Evolutionary conservation across 1,139 yeast species (phyloP).

Genomic region (Kazachstania sp.): DNA sequence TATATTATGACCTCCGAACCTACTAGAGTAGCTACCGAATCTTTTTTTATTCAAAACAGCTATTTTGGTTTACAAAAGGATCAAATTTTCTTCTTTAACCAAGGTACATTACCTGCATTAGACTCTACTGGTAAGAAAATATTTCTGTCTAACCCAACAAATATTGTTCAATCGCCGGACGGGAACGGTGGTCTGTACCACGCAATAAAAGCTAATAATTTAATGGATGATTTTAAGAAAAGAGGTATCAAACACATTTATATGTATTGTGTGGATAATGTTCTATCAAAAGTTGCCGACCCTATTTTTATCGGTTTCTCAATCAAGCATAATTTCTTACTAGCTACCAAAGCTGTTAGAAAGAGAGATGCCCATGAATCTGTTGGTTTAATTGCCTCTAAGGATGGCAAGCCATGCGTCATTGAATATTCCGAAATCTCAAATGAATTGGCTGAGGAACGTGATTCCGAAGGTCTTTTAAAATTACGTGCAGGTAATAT

Average conservation of each 20-base stretch:
- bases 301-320: slow-evolving; percentile 90
- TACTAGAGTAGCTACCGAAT: slow-evolving; percentile 69
- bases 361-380: slow-evolving; percentile 81
- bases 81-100: slow-evolving; percentile 77
- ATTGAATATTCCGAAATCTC: slow-evolving; percentile 93
- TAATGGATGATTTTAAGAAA: slow-evolving; percentile 57
- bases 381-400: slow-evolving; percentile 85
- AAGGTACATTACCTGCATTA: slow-evolving; percentile 92
- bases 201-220: slow-evolving; percentile 59
- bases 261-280: slow-evolving; percentile 95
- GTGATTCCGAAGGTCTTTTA: slow-evolving; percentile 49
- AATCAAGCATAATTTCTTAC: slow-evolving; percentile 50
- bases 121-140: slow-evolving; percentile 61
- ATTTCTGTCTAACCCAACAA: slow-evolving; percentile 46
- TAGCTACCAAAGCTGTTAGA: slow-evolving; percentile 93
- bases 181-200: slow-evolving; percentile 97
- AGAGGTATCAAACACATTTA: slow-evolving; percentile 83
- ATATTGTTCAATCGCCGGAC: slow-evolving; percentile 83
- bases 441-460: slow-evolving; percentile 57
- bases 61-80: slow-evolving; percentile 59
- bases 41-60: slow-evolving; percentile 49
- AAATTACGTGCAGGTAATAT: slow-evolving; percentile 91
- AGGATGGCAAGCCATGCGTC: slow-evolving; percentile 70
- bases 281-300: slow-evolving; percentile 87
- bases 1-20: slow-evolving; percentile 96